Base-by-base conservation (phyloP, 192 early-diverging fungal species). In the Diversispora epigaea region DNA sequence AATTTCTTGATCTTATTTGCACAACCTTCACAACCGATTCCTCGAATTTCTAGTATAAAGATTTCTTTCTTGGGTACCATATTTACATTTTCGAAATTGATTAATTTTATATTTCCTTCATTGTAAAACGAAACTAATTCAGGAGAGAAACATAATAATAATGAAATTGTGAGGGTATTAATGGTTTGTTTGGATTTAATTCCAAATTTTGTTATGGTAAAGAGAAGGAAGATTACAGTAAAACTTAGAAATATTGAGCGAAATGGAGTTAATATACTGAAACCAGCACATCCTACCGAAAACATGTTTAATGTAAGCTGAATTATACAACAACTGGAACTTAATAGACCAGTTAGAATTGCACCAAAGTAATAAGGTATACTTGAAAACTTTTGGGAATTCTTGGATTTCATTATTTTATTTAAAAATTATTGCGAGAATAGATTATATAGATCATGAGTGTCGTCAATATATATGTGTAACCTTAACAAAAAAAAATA, bases 241-340 rank as follows among this genome's bases (percentile, higher is more conserved):
- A 86, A 43, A 9, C 73, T 25, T 19, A 77, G 60, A 25, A 88
- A 82, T 14, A 82, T 2, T 6, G 82, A 77, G 3, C 87, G 81
- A 15, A 78, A 80, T 2, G 86, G 81, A 19, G 87, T 85, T 15
- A 88, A 69, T n/a, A 86, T 40, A 4, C 84, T 75, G 77, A 88
- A 86, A 17, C 87, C 85, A 0, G 87, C 87, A 62, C 87, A 88
- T 15, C 80, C 80, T 21, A 88, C 65, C 0, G 87, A 88, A 44
- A 86, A 80, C 9, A 77, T 3, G 74, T 88, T 88, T 40, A 88
- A 80, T 0, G 80, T 21, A 41, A 88, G 76, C 41, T 88, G 87
- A 44, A 88, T 78, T 0, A 86, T 50, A 47, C 87, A 88, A 67
- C 87, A 88, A 10, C 80, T 83, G 2, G 82, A 85, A 0, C 82